phyloP scores from a whole-genome alignment of 495 filamentous ascomycete species.

The Tetracladium setigerum region DNA sequence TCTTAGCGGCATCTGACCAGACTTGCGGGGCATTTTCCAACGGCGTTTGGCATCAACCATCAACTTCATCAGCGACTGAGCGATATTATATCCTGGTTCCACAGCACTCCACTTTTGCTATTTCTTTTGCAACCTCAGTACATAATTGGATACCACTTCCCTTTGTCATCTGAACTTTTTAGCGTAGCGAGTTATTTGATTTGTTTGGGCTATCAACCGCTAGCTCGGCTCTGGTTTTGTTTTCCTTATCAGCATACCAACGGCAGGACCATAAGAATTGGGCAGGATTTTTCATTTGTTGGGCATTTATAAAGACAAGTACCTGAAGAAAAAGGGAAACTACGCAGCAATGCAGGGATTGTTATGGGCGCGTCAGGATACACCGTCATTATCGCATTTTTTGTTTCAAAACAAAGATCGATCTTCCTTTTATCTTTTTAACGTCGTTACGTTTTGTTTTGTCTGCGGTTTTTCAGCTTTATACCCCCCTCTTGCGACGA shows the following conservation, averaged over 20 bases:
- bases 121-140: constrained; percentile 17
- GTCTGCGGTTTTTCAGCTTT: background rate
- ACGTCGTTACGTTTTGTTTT: no score
- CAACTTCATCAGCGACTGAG: constrained; percentile 21
- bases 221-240: constrained; percentile 20
- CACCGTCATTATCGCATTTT: constrained; percentile 6
- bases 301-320: constrained; percentile 17
- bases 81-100: constrained; percentile 18
- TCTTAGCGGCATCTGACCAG: constrained; percentile 24
- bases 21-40: constrained; percentile 9
- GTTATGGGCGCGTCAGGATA: constrained; percentile 17
- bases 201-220: constrained; percentile 15
- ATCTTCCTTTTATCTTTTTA: no score
- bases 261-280: constrained; percentile 16
- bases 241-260: constrained; percentile 9
- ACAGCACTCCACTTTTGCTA: constrained; percentile 13
- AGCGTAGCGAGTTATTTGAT: constrained; percentile 23
- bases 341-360: constrained; percentile 27
- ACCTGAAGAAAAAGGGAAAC: constrained; percentile 16
- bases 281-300: constrained; percentile 20
- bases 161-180: constrained; percentile 17
- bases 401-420: background rate
- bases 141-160: constrained; percentile 24
- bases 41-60: constrained; percentile 23
- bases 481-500: background rate